Percentiles rank a stretch among this genome's conserved stretches.
Evolutionary conservation across 345 rosid genomes (phyloP).

Genomic region (Hevea brasiliensis): DNA sequence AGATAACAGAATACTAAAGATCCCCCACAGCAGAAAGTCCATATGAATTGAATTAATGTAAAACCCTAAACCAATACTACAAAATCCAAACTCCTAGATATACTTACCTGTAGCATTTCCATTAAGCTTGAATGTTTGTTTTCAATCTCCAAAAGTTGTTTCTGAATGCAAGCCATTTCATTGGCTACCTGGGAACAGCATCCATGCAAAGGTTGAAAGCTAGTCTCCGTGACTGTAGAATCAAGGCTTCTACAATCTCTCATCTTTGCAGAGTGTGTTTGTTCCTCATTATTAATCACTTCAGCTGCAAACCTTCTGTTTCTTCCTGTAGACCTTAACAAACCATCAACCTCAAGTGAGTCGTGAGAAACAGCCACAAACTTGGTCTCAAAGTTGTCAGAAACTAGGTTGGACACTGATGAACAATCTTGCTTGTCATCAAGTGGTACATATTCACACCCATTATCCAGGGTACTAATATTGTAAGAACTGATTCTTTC

Average conservation of each 20-base stretch:
- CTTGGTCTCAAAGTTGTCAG: conserved; percentile 52
- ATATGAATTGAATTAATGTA: not conserved
- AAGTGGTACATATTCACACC: conserved; percentile 53
- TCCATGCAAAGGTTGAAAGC: conserved; percentile 45
- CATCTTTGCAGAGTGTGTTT: conserved; percentile 41
- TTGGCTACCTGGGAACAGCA: conserved; percentile 58
- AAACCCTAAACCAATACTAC: not conserved
- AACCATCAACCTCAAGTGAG: conserved; percentile 38
- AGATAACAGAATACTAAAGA: not conserved
- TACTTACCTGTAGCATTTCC: conserved; percentile 76
- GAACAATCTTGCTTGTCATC: conserved; percentile 68
- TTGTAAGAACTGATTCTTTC: conserved; percentile 46
- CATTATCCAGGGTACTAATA: conserved; percentile 41
- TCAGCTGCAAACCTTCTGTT: conserved; percentile 47
- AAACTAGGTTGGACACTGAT: conserved; percentile 45
- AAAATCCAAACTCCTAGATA: conserved; percentile 1
- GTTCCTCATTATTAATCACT: conserved; percentile 47
- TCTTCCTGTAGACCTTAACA: conserved; percentile 39
- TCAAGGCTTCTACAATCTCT: conserved; percentile 66
- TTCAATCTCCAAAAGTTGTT: conserved; percentile 79
- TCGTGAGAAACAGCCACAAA: conserved; percentile 49
- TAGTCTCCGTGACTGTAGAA: conserved; percentile 66
- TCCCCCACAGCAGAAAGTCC: not conserved
- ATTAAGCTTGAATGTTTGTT: conserved; percentile 65
- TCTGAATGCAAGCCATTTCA: conserved; percentile 71